These are phyloP conservation scores for Adiantum capillusveneris DNA, from an alignment of 75 land plant species.

Conservation along the genomic window DNA sequence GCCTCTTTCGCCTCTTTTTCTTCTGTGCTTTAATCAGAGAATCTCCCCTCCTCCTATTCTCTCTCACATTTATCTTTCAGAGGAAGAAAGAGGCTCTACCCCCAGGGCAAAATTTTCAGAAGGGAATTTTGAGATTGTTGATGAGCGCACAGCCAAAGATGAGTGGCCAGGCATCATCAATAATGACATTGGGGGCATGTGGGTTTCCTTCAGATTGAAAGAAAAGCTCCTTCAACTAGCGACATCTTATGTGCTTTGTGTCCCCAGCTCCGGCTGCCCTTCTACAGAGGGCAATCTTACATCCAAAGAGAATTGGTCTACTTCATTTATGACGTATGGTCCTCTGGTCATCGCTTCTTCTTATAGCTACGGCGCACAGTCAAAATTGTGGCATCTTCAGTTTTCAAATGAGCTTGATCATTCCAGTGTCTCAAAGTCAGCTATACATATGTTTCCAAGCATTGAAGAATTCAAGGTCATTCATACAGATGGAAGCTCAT, in stretches of 20 bases:
- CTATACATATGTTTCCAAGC: neutral
- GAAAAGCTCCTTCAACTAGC: neutral
- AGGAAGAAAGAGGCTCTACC: neutral
- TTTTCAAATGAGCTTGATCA: neutral
- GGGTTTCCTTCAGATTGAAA: neutral
- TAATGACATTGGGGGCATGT: neutral
- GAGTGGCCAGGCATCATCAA: slow-evolving; percentile 3
- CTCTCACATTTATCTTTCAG: neutral
- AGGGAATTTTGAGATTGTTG: neutral
- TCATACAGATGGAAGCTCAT: neutral
- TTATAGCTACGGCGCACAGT: neutral
- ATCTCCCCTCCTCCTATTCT: neutral
- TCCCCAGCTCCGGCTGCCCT: neutral
- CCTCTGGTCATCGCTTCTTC: neutral
- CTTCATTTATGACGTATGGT: slow-evolving; percentile 1
- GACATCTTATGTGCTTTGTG: neutral
- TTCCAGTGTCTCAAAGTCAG: neutral
- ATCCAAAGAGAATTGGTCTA: neutral
- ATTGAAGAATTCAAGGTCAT: neutral
- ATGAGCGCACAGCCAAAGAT: neutral
- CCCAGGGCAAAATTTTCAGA: neutral
- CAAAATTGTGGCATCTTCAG: neutral
- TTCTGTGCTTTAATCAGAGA: neutral
- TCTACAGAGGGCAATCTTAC: neutral
- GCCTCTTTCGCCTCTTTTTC: neutral